Evolutionary conservation across 73 alveolate genomes (phyloP).

Genomic region (Tetrahymena malaccensis): DNA sequence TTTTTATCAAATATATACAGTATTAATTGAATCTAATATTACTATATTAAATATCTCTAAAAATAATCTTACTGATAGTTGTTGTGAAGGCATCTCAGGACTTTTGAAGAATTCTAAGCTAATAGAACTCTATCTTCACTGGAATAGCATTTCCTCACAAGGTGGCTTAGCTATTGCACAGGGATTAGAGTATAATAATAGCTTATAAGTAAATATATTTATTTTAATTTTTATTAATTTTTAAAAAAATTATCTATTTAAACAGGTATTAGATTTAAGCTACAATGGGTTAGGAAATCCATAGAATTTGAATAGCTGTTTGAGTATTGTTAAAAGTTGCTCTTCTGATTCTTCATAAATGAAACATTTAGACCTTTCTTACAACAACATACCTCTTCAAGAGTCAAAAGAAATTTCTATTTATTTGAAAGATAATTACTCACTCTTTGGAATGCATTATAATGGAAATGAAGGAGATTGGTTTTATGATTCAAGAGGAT

Average conservation of each 20-base stretch:
- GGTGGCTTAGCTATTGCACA: conserved; percentile 10
- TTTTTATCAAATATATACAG: not conserved
- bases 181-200: not conserved
- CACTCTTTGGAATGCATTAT: conserved; percentile 17
- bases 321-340: not conserved
- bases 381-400: conserved; percentile 7
- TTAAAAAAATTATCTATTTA: too few species aligned
- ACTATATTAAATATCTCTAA: conserved; percentile 10
- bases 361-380: conserved; percentile 26
- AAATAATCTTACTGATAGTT: conserved; percentile 6
- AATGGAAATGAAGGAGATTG: conserved; percentile 7
- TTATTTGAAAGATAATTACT: not conserved
- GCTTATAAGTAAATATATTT: not conserved
- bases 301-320: not conserved
- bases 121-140: conserved; percentile 18
- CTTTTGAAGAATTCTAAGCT: not conserved
- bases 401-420: not conserved
- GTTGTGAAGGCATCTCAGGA: conserved; percentile 5
- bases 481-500: conserved; percentile 10
- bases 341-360: not conserved
- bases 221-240: not conserved
- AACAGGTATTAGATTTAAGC: not conserved
- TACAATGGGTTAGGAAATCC: not conserved
- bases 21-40: not conserved
- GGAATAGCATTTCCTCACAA: not conserved